A percentile compares a stretch with the other conserved stretches of the same genome.
These are phyloP conservation scores for Stropharia rugosoannulata DNA, from an alignment of 768 basidiomycete genomes.

Conservation along the genomic window DNA sequence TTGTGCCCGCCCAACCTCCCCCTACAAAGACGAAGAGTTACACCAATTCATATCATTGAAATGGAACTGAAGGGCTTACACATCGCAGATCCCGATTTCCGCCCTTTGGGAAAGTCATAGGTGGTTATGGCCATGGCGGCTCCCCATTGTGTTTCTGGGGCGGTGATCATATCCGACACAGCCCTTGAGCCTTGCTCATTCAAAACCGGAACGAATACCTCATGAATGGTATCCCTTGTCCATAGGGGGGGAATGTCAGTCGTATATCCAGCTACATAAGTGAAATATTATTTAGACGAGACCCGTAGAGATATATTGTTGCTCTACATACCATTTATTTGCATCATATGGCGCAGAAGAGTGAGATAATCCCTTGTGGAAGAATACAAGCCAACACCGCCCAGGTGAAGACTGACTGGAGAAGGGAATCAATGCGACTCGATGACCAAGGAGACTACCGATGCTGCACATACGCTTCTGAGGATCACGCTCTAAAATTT, in stretches of 20 bases:
- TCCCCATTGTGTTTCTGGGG: slow-evolving; percentile 23
- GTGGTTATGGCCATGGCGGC: slow-evolving; percentile 25
- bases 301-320: too few relatives aligned
- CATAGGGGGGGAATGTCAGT: too few relatives aligned
- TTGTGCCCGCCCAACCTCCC: slow-evolving; percentile 30
- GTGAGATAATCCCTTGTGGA: too few relatives aligned
- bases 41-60: background rate
- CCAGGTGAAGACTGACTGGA: too few relatives aligned
- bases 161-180: slow-evolving; percentile 6
- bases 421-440: background rate
- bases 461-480: slow-evolving; percentile 15
- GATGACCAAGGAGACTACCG: background rate
- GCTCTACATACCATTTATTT: too few relatives aligned
- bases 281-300: too few relatives aligned
- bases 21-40: slow-evolving; percentile 12
- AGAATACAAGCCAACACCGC: too few relatives aligned
- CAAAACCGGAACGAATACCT: too few relatives aligned
- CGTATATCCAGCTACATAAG: too few relatives aligned
- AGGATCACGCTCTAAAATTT: slow-evolving; percentile 24
- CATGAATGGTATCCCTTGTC: too few relatives aligned
- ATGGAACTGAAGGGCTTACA: slow-evolving; percentile 17
- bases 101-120: slow-evolving; percentile 20
- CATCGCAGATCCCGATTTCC: slow-evolving; percentile 29
- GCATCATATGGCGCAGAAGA: too few relatives aligned
- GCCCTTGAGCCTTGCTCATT: slow-evolving; percentile 14